Evolutionary conservation across 495 filamentous ascomycete genomes (phyloP).

Genomic region (Lineolata rhizophorae): DNA sequence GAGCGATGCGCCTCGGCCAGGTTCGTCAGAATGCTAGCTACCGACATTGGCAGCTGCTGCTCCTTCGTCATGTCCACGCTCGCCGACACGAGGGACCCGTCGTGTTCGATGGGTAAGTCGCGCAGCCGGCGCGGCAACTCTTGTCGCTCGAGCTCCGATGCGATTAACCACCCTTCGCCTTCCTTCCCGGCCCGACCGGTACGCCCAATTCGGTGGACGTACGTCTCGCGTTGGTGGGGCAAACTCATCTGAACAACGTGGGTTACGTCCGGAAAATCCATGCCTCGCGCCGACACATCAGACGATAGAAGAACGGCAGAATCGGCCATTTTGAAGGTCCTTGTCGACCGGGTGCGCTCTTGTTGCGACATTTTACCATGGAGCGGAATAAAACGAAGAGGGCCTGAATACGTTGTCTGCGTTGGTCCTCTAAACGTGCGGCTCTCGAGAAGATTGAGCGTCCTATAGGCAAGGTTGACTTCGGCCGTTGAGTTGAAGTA

Average conservation of each 20-base stretch:
- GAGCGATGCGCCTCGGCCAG: slow-evolving; percentile 16
- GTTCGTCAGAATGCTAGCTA: slow-evolving; percentile 19
- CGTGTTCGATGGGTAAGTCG: slow-evolving; percentile 41
- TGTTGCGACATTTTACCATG: slow-evolving; percentile 59
- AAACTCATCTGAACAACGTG: slow-evolving; percentile 71
- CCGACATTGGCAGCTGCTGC: slow-evolving; percentile 15
- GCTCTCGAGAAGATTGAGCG: slow-evolving; percentile 7
- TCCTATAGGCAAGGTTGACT: slow-evolving; percentile 32
- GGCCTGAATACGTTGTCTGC: too few relatives aligned
- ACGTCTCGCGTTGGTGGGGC: slow-evolving; percentile 50
- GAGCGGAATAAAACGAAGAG: slow-evolving; percentile 37
- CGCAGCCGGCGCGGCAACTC: slow-evolving; percentile 27
- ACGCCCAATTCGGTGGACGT: slow-evolving; percentile 74
- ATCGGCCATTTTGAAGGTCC: slow-evolving; percentile 39
- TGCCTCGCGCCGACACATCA: slow-evolving; percentile 85
- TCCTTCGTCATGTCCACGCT: slow-evolving; percentile 28
- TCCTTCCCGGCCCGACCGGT: slow-evolving; percentile 47
- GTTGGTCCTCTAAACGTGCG: too few relatives aligned
- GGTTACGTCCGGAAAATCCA: slow-evolving; percentile 90
- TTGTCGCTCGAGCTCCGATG: slow-evolving; percentile 34
- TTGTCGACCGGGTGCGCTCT: slow-evolving; percentile 40
- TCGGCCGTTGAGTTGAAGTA: slow-evolving; percentile 65
- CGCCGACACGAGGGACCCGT: slow-evolving; percentile 30
- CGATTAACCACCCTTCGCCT: slow-evolving; percentile 62
- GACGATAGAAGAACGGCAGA: slow-evolving; percentile 70